A percentile compares a stretch with the other conserved stretches of the same genome.
phyloP scores from a whole-genome alignment of 768 basidiomycete species.

The Tylopilus vinaceipallidus region DNA sequence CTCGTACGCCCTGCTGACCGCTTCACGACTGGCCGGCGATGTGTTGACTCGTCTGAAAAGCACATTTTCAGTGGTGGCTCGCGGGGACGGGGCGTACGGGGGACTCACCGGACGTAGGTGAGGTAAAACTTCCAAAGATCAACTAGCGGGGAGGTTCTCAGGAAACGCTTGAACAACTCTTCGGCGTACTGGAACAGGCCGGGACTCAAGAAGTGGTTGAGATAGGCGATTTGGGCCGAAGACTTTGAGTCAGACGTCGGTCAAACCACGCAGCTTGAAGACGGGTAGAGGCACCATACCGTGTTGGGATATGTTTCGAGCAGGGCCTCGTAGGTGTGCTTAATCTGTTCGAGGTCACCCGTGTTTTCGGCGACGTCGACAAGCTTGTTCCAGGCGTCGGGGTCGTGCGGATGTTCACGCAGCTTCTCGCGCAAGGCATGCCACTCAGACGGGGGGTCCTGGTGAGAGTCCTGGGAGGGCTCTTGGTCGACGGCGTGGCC shows the following conservation, averaged over 20 bases:
- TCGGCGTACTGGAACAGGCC: conserved; percentile 75
- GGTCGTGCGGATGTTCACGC: conserved; percentile 67
- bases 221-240: conserved; percentile 80
- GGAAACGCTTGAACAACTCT: conserved; percentile 83
- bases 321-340: conserved; percentile 78
- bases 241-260: conserved; percentile 47
- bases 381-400: conserved; percentile 75
- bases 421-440: conserved; percentile 60
- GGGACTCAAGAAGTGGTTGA: conserved; percentile 70
- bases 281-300: conserved; percentile 51
- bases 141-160: conserved; percentile 82
- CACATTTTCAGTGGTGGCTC: conserved; percentile 10
- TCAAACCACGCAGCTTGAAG: conserved; percentile 26
- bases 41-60: conserved; percentile 60
- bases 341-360: conserved; percentile 77
- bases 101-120: conserved; percentile 81
- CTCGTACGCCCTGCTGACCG: conserved; percentile 86
- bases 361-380: conserved; percentile 74
- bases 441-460: conserved; percentile 59
- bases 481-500: conserved; percentile 28
- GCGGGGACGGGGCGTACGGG: conserved; percentile 6
- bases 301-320: conserved; percentile 89
- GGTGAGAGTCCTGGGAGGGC: conserved; percentile 19
- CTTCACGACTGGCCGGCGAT: conserved; percentile 68
- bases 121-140: conserved; percentile 94